Evolutionary conservation across 805 yeast genomes (phyloP), one percentile per base, ranked within the genome.

Genomic region (Yarrowia porcina): DNA sequence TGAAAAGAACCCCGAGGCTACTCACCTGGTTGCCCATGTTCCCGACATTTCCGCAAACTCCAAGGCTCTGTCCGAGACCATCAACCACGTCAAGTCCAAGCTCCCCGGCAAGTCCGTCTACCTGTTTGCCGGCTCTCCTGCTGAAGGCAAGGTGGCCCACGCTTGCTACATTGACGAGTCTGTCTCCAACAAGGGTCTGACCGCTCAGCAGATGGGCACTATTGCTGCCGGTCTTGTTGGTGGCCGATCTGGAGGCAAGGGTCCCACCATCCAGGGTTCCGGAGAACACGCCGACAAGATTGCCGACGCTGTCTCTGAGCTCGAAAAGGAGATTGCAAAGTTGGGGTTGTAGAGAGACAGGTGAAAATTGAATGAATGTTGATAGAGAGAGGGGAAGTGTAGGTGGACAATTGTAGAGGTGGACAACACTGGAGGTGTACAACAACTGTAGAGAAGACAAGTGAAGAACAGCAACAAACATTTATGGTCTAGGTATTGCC

Each of bases 201-300:
- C 96, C 61, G 81, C 86, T 64, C 64, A 71, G 56, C 91, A 83
- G 28, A 81, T 91, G 68, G 96, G 96, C 32, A 76, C 80, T 61
- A 77, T 82, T 63, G 98, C 89, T 45, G 79, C 92, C 47, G 76
- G 79, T 36, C 79, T 80, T 69, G 84, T 94, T 69, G 99, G 99
- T 67, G 99, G 99, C 76, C 90, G 88, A 75, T 96, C 97, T 64
- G 99, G 99, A 78, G 99, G 99, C 75, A 94, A 90, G 77, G 98
- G 97, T 67, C 89, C 90, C 68, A 86, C 92, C 63, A 90, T 90
- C 69, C 99, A 94, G 79, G 99, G 99, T 76, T 88, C 90, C 86
- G 99, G 99, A 70, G 90, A 87, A 69, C 88, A 90, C 66, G 81
- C 86, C 36, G 80, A 77, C 33, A 89, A 88, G 66, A 80, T 90